Evolutionary conservation across 768 basidiomycete species (phyloP), one percentile per base, ranked within the genome.

Genomic region (Harrya chromipes): DNA sequence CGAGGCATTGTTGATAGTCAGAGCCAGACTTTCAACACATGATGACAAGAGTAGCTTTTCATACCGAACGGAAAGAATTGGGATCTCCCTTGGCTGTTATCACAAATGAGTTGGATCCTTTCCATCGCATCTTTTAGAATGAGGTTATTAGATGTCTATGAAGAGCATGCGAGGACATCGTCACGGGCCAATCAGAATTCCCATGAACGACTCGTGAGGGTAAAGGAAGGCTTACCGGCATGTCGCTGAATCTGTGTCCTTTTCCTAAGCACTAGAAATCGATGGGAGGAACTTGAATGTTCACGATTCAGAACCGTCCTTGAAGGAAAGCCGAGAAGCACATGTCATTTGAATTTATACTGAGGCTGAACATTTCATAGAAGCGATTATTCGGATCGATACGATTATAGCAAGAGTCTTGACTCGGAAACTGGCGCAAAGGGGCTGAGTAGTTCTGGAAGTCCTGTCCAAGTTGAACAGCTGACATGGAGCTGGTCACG

Each of bases 1-100:
- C n/a, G n/a, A 17, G 29, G 33, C 6, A 24, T 10, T 1, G 14
- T 26, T 13, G 17, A 11, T 8, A 37, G 16, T 4, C 20, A 13
- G 11, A 36, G 24, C 35, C 21, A 44, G 34, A 26, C 24, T n/a
- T 11, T 14, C 10, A 19, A 7, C 16, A 14, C 5, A 31, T 13
- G 3, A 24, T 19, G 20, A 31, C 27, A 42, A 17, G 35, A 12
- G 3, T 14, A 26, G 36, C 16, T 5, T 12, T 29, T n/a, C 46
- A 11, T 44, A 54, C 54, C 54, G 19, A 40, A 37, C 23, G 43
- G 39, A 40, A 48, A 55, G 43, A 39, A 55, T 24, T 55, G 51
- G 7, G 54, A 53, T 35, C 29, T 26, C 16, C 54, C 43, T 1
- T 40, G 3, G 8, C 54, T 53, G 0, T 24, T 16, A 16, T 20